These are phyloP conservation scores for Skeletonema marinoi DNA, from an alignment of 108 stramenopile species.

Conservation along the genomic window DNA sequence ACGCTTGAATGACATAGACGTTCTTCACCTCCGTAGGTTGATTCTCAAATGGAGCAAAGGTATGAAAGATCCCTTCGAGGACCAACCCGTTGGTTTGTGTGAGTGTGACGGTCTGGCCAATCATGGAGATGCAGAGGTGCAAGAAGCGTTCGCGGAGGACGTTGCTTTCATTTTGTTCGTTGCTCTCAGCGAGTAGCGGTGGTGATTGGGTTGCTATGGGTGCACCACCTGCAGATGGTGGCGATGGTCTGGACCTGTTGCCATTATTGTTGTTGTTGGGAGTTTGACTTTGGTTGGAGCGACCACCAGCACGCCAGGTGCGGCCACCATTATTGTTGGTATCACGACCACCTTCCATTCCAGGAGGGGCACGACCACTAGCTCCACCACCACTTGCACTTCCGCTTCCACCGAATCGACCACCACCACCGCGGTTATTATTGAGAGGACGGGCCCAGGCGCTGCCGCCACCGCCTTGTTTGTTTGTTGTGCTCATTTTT, in stretches of 20 bases:
- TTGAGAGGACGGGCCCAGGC: constrained; percentile 38
- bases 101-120: constrained; percentile 66
- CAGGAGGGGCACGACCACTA: constrained; percentile 45
- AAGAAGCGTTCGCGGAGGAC: constrained; percentile 71
- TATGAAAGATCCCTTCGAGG: constrained; percentile 78
- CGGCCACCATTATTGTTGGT: constrained; percentile 6
- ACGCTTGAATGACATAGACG: constrained; percentile 70
- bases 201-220: too few relatives aligned
- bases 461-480: constrained; percentile 25
- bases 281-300: background rate
- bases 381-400: constrained; percentile 13
- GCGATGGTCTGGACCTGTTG: background rate
- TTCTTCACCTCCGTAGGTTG: constrained; percentile 49
- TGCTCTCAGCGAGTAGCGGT: background rate
- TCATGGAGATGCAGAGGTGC: constrained; percentile 60
- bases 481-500: constrained; percentile 46
- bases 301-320: constrained; percentile 3
- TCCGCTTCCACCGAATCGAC: constrained; percentile 10
- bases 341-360: constrained; percentile 41
- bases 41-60: constrained; percentile 65
- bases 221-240: background rate
- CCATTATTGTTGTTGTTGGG: background rate
- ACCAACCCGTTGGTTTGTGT: constrained; percentile 60
- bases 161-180: constrained; percentile 9
- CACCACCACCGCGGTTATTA: background rate